Conservation (phyloP, 306 rosid genomes). For the Sindora glabra region DNA sequence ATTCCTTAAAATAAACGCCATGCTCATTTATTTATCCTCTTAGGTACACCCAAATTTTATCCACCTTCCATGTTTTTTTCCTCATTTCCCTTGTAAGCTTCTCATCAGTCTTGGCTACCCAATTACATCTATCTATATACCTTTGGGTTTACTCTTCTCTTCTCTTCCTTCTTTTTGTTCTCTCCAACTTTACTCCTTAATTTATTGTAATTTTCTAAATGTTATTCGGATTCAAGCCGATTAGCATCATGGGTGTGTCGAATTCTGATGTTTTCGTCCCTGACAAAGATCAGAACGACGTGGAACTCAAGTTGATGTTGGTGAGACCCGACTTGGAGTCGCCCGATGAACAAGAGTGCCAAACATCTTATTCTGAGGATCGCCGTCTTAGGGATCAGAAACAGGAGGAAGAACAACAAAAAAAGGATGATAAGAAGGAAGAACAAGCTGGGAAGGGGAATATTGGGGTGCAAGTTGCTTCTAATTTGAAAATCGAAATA, state of each 20-base stretch:
- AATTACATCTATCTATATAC: not conserved
- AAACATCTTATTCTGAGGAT: not conserved
- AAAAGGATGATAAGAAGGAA: no score
- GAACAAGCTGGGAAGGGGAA: no score
- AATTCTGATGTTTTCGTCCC: slow-evolving; percentile 31
- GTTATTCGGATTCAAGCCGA: not conserved
- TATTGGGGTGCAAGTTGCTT: no score
- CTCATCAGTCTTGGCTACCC: not conserved
- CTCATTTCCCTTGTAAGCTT: not conserved
- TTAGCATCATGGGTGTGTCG: slow-evolving; percentile 26
- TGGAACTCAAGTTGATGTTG: slow-evolving; percentile 22
- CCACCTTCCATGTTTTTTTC: slow-evolving; percentile 11
- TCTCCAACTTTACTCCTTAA: no score
- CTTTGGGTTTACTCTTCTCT: not conserved
- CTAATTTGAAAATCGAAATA: no score
- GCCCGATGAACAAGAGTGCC: slow-evolving; percentile 5
- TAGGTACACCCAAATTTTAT: not conserved
- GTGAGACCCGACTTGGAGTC: slow-evolving; percentile 5
- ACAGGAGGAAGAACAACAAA: no score
- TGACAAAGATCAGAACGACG: slow-evolving; percentile 26
- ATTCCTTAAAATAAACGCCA: slow-evolving; percentile 8
- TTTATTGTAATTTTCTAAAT: not conserved
- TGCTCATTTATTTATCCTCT: not conserved
- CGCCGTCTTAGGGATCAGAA: not conserved
- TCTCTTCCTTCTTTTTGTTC: not conserved